phyloP scores from a whole-genome alignment of 2,329 filamentous ascomycete species.

The Beauveria sp. region DNA sequence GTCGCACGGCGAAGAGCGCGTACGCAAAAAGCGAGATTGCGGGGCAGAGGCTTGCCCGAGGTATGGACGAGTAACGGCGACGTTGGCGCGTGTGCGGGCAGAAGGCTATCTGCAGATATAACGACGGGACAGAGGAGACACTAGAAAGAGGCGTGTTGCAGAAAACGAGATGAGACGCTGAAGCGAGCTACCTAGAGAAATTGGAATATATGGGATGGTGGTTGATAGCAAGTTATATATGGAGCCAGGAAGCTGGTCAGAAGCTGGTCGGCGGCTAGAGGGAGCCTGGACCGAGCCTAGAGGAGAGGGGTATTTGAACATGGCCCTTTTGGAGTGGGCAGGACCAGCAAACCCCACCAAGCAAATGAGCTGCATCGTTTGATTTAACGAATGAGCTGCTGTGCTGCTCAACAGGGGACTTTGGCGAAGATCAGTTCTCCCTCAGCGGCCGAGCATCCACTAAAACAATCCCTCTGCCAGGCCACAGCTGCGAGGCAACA shows the following conservation, averaged over 20 bases:
- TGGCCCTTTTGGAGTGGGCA: constrained; percentile 1
- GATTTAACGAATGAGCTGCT: background rate
- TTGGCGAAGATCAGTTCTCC: background rate
- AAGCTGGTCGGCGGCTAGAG: constrained; percentile 6
- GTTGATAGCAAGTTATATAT: constrained; percentile 1
- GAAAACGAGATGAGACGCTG: background rate
- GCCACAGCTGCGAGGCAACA: background rate
- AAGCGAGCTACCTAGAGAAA: background rate
- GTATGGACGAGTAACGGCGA: background rate
- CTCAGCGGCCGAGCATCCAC: background rate
- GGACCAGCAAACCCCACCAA: background rate
- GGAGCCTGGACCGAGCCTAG: too few species aligned
- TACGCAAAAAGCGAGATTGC: constrained; percentile 7
- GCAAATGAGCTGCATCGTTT: background rate
- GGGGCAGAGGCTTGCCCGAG: background rate
- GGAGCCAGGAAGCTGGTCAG: background rate
- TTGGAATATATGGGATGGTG: constrained; percentile 2
- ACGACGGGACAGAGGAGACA: background rate
- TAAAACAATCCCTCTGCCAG: background rate
- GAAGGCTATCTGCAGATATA: background rate
- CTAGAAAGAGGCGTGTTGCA: background rate
- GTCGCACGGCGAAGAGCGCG: constrained; percentile 4
- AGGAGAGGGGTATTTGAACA: background rate
- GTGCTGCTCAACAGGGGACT: background rate
- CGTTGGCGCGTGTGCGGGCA: background rate